Evolutionary conservation across 179 eudicot species (phyloP).

Genomic region (Nepenthes alata): DNA sequence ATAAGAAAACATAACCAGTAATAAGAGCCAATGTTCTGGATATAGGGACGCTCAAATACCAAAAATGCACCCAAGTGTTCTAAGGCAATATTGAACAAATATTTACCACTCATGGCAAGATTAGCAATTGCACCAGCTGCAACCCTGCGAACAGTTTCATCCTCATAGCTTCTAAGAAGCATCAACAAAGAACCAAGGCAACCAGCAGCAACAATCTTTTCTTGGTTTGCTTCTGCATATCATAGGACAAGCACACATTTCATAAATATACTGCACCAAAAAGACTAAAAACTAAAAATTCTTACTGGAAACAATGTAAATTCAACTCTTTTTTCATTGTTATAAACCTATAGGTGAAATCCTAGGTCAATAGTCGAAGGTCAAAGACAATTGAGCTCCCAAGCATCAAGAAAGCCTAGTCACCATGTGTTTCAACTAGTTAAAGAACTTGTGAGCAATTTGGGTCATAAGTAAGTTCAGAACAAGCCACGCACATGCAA

Average conservation of each 20-base stretch:
- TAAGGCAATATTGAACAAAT: neutral
- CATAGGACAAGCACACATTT: constrained; percentile 1
- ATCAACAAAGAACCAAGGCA: constrained; percentile 86
- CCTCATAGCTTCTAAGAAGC: constrained; percentile 90
- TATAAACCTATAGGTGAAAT: too few species aligned
- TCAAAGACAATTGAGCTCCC: too few species aligned
- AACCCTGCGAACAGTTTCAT: constrained; percentile 89
- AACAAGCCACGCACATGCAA: too few species aligned
- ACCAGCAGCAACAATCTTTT: constrained; percentile 89
- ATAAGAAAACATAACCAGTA: neutral
- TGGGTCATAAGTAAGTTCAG: too few species aligned
- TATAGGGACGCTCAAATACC: neutral
- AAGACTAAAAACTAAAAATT: neutral
- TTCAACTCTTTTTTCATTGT: too few species aligned
- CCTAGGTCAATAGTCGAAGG: too few species aligned
- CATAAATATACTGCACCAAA: neutral
- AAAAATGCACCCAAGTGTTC: neutral
- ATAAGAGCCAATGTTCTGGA: neutral
- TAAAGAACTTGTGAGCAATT: too few species aligned
- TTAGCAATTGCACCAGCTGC: constrained; percentile 99
- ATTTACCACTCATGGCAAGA: constrained; percentile 94
- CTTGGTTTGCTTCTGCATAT: constrained; percentile 75
- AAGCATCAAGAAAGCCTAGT: too few species aligned
- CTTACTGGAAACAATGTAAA: too few species aligned
- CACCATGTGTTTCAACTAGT: too few species aligned